Conservation (phyloP, 371 early-diverging fungal genomes). For the Zancudomyces culisetae region DNA sequence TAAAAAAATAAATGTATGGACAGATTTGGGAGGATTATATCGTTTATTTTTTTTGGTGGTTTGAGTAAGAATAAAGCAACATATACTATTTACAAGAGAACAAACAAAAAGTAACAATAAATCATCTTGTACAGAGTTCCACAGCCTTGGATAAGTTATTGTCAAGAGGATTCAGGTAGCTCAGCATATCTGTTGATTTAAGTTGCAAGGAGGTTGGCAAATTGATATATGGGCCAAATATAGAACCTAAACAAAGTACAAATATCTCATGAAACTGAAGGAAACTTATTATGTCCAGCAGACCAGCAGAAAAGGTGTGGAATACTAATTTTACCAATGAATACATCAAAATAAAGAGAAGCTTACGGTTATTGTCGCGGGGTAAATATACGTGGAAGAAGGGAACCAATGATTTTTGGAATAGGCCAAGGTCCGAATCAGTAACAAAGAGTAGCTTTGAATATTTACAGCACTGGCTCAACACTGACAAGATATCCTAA, state of each 20-base stretch:
- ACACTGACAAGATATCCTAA: conserved; percentile 3
- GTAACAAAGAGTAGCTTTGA: neutral
- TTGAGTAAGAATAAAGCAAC: too few relatives aligned
- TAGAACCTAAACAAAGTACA: conserved; percentile 2
- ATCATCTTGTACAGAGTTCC: too few relatives aligned
- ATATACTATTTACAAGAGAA: too few relatives aligned
- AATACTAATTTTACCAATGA: neutral
- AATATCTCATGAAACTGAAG: neutral
- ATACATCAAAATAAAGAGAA: neutral
- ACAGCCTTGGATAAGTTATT: neutral
- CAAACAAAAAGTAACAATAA: too few relatives aligned
- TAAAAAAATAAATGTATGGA: too few relatives aligned
- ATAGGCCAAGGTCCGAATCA: neutral
- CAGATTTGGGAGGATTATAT: too few relatives aligned
- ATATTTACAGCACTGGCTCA: neutral
- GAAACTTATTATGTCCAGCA: neutral
- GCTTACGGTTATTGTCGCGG: neutral
- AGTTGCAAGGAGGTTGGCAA: neutral
- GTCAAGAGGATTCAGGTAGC: neutral
- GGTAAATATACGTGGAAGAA: conserved; percentile 3
- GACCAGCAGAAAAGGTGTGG: neutral
- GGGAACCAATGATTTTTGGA: conserved; percentile 1
- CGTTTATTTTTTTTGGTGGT: too few relatives aligned
- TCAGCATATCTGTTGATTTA: neutral
- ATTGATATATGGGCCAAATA: conserved; percentile 2